These are phyloP conservation scores for Candida orba DNA, from an alignment of 805 yeast genomes.

Conservation along the genomic window DNA sequence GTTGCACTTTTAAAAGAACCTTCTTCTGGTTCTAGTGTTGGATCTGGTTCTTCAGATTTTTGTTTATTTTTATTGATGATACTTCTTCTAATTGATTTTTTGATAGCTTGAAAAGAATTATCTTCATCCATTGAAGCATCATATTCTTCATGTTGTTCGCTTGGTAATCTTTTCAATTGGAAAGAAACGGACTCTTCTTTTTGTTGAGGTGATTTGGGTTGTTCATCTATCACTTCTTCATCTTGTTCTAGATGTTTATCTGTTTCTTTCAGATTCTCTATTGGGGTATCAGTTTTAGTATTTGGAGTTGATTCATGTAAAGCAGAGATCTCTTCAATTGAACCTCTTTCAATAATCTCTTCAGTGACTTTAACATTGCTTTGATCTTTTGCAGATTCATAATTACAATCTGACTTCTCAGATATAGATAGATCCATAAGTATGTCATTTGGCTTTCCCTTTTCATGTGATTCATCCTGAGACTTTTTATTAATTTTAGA, in stretches of 20 bases:
- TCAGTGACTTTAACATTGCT: not conserved
- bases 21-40: conserved; percentile 6
- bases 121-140: conserved; percentile 26
- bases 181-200: not conserved
- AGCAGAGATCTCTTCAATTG: not conserved
- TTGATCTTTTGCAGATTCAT: not conserved
- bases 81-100: conserved; percentile 39
- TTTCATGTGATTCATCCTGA: too few species aligned
- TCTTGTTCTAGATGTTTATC: too few species aligned
- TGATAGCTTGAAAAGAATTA: conserved; percentile 39
- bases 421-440: not conserved
- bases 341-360: not conserved
- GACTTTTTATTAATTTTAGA: too few species aligned
- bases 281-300: too few species aligned
- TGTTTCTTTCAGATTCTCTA: too few species aligned
- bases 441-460: too few species aligned
- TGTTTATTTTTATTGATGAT: conserved; percentile 28
- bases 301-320: too few species aligned
- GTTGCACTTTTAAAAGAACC: conserved; percentile 19
- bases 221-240: not conserved
- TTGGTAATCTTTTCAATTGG: not conserved
- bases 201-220: too few species aligned
- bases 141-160: conserved; percentile 7
- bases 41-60: conserved; percentile 6
- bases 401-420: not conserved